Conservation (phyloP, 768 basidiomycete species). For the Cystoderma amianthinum region DNA sequence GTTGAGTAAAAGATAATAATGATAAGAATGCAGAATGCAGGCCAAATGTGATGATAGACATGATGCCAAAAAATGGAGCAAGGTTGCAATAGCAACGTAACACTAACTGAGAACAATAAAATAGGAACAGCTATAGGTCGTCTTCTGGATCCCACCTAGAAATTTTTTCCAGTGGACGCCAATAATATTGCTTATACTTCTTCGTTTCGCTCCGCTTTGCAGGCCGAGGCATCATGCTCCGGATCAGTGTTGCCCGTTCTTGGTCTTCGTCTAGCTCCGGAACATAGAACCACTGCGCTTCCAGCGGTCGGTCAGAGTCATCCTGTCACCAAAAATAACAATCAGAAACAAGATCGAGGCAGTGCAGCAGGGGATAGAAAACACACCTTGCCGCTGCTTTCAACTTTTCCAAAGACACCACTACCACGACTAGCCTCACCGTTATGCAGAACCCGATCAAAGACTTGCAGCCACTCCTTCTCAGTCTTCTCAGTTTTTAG, state of each 20-base stretch:
- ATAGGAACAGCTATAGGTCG: conserved; percentile 27
- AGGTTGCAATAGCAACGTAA: conserved; percentile 1
- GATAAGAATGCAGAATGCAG: no score
- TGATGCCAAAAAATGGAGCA: no score
- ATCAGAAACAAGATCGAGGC: conserved; percentile 4
- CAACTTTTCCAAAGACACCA: conserved; percentile 70
- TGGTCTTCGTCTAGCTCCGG: conserved; percentile 65
- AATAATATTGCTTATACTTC: conserved; percentile 85
- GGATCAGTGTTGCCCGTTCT: conserved; percentile 61
- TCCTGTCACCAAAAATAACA: conserved; percentile 24
- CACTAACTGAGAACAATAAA: no score
- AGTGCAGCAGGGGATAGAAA: conserved; percentile 3
- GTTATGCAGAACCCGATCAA: conserved; percentile 41
- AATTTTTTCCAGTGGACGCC: conserved; percentile 64
- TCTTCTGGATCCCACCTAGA: conserved; percentile 73
- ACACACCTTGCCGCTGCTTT: conserved; percentile 54
- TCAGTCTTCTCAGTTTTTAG: conserved; percentile 33
- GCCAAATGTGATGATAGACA: no score
- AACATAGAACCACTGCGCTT: conserved; percentile 72
- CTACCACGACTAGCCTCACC: conserved; percentile 34
- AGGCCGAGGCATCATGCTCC: conserved; percentile 69
- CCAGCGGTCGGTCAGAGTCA: conserved; percentile 41
- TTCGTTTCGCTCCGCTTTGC: conserved; percentile 73
- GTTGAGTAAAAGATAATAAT: no score
- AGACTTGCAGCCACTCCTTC: conserved; percentile 41